Percentiles rank a stretch among this genome's conserved stretches.
These are phyloP conservation scores for Lyophyllum semitale DNA, from an alignment of 768 basidiomycete genomes.

Conservation along the genomic window DNA sequence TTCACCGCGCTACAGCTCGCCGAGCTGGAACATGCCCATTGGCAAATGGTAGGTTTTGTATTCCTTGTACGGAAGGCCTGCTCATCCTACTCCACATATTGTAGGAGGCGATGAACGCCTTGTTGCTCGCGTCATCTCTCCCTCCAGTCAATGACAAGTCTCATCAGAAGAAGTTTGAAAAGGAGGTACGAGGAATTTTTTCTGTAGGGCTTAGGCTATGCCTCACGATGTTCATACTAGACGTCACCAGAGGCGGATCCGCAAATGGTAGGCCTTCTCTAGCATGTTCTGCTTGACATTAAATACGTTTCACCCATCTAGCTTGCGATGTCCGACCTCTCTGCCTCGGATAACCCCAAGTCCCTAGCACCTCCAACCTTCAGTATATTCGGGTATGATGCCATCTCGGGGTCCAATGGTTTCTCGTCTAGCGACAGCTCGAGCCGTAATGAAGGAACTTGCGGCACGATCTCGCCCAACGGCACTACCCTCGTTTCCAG, in stretches of 20 bases:
- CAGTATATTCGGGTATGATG: neutral
- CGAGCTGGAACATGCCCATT: neutral
- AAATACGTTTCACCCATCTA: neutral
- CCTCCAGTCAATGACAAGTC: neutral
- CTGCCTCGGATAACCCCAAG: neutral
- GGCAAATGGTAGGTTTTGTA: neutral
- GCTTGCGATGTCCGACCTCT: neutral
- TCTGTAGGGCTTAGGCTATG: neutral
- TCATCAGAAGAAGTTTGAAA: neutral
- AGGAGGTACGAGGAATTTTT: neutral
- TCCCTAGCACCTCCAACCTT: neutral
- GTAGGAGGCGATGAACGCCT: conserved; percentile 2
- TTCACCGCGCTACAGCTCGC: neutral
- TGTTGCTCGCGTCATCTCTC: neutral
- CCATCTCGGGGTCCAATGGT: neutral
- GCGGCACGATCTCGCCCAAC: neutral
- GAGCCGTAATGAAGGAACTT: neutral
- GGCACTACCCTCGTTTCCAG: neutral
- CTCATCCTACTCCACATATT: neutral
- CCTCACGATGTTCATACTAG: neutral
- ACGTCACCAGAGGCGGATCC: neutral
- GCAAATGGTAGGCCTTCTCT: neutral
- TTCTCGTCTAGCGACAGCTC: neutral
- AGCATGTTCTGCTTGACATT: neutral
- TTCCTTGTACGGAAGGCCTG: neutral